These are phyloP conservation scores for Chrysosporium queenslandicum DNA, from an alignment of 2,329 filamentous ascomycete species.

Conservation along the genomic window DNA sequence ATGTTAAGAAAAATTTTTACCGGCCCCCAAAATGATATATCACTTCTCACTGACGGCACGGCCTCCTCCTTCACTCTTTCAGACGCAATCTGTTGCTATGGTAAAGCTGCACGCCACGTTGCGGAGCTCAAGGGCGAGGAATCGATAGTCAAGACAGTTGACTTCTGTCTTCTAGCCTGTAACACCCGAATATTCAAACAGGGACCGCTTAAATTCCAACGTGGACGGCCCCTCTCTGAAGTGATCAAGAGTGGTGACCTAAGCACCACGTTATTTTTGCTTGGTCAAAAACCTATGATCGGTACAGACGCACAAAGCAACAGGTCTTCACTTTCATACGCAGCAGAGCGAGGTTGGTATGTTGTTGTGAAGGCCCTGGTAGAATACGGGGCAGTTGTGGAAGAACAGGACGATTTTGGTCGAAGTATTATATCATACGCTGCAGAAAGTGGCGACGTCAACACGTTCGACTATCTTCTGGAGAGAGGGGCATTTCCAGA, in stretches of 20 bases:
- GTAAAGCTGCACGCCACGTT: not conserved
- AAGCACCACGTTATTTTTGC: not conserved
- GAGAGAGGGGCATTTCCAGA: conserved; percentile 5
- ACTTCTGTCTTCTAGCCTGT: no score
- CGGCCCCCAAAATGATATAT: not conserved
- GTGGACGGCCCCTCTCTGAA: not conserved
- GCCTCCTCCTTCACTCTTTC: conserved; percentile 1
- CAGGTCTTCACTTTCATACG: conserved; percentile 6
- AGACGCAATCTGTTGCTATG: conserved; percentile 6
- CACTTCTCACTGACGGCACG: not conserved
- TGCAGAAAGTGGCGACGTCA: conserved; percentile 8
- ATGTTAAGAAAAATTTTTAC: no score
- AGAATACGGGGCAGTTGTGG: conserved; percentile 10
- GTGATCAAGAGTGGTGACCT: conserved; percentile 4
- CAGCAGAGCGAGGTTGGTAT: conserved; percentile 13
- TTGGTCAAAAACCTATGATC: not conserved
- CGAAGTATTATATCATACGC: conserved; percentile 9
- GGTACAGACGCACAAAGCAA: not conserved
- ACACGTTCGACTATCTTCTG: conserved; percentile 11
- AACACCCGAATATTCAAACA: no score
- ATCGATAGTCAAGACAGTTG: no score
- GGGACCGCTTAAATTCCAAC: no score
- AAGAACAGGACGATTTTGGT: conserved; percentile 2
- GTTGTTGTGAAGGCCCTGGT: conserved; percentile 12
- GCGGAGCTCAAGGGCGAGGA: not conserved